phyloP scores from a whole-genome alignment of 2,329 filamentous ascomycete genomes.

The Fusarium sp. region DNA sequence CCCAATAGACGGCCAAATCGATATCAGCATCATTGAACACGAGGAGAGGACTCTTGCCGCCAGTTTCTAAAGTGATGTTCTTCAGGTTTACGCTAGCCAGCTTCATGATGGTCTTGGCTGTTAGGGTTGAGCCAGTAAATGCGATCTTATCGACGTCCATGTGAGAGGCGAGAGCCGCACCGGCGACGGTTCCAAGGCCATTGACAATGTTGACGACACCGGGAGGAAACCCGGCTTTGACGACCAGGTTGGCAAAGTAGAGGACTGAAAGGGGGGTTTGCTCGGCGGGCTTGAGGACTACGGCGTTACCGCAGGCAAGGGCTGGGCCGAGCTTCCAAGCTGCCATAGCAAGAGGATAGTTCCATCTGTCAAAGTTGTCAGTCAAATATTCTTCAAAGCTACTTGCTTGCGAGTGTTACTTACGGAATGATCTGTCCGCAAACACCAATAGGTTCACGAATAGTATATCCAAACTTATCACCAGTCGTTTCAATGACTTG shows the following conservation, averaged over 20 bases:
- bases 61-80: slow-evolving; percentile 75
- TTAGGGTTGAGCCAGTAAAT: slow-evolving; percentile 81
- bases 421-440: slow-evolving; percentile 78
- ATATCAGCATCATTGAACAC: slow-evolving; percentile 76
- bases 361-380: slow-evolving; percentile 62
- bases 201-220: slow-evolving; percentile 84
- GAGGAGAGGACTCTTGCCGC: slow-evolving; percentile 74
- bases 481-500: slow-evolving; percentile 78
- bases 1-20: slow-evolving; percentile 74
- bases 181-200: slow-evolving; percentile 76
- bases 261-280: slow-evolving; percentile 75
- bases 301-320: slow-evolving; percentile 72
- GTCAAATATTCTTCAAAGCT: fast-evolving
- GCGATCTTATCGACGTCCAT: slow-evolving; percentile 80
- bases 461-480: slow-evolving; percentile 79
- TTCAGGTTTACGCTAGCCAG: slow-evolving; percentile 74
- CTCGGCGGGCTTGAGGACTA: slow-evolving; percentile 75
- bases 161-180: slow-evolving; percentile 76
- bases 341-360: slow-evolving; percentile 66
- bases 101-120: slow-evolving; percentile 82
- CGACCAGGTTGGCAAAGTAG: slow-evolving; percentile 74
- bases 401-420: not conserved
- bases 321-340: slow-evolving; percentile 82
- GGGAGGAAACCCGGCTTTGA: slow-evolving; percentile 80
- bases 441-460: slow-evolving; percentile 82